Percentiles rank a stretch among this genome's conserved stretches.
These are phyloP conservation scores for Saitozyma podzolica DNA, from an alignment of 768 basidiomycete species.

Conservation along the genomic window DNA sequence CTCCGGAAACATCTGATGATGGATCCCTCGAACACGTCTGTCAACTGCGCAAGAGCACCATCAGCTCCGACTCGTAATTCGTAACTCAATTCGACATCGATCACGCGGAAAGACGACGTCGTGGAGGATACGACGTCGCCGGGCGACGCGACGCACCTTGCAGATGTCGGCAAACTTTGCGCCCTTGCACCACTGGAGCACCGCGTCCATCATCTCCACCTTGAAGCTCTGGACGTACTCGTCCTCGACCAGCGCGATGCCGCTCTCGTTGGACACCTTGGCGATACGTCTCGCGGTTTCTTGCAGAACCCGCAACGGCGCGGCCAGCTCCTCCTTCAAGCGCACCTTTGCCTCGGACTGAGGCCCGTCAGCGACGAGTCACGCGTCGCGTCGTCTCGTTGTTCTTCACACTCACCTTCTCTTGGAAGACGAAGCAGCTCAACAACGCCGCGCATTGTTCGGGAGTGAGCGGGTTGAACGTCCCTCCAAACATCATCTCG, in stretches of 20 bases:
- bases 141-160: conserved; percentile 63
- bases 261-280: conserved; percentile 92
- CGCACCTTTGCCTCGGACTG: conserved; percentile 59
- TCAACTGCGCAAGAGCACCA: conserved; percentile 63
- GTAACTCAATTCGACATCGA: too few species aligned
- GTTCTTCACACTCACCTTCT: conserved; percentile 66
- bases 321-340: conserved; percentile 89
- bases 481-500: conserved; percentile 95
- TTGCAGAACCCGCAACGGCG: conserved; percentile 90
- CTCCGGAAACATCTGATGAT: conserved; percentile 95
- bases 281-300: conserved; percentile 93
- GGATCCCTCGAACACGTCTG: conserved; percentile 94
- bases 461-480: conserved; percentile 83
- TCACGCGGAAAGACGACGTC: too few species aligned
- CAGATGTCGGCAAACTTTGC: conserved; percentile 93
- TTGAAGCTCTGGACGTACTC: conserved; percentile 97
- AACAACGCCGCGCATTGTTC: conserved; percentile 92
- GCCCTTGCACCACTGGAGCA: conserved; percentile 97
- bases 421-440: conserved; percentile 95
- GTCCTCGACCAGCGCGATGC: conserved; percentile 82
- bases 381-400: too few species aligned
- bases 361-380: conserved; percentile 1
- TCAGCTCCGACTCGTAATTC: background rate
- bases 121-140: too few species aligned
- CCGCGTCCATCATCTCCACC: conserved; percentile 97